Conservation (phyloP, 2,329 filamentous ascomycete genomes). For the Neonectria faginata region DNA sequence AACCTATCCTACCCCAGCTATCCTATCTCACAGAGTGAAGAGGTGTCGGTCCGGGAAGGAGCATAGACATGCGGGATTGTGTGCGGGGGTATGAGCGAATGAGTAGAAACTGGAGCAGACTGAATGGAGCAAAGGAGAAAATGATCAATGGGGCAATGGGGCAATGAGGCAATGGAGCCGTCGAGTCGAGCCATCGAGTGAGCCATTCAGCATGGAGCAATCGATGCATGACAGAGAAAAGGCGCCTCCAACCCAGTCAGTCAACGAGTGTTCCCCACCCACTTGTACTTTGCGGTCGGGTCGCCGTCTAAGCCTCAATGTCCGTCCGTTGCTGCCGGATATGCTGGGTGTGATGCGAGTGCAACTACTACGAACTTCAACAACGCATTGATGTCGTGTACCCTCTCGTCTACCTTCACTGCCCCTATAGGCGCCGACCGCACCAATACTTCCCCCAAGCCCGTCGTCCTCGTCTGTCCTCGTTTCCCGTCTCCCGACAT, state of each 20-base stretch:
- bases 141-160: neutral
- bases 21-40: neutral
- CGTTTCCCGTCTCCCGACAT: neutral
- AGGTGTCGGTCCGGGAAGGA: neutral
- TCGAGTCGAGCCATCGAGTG: too few species aligned
- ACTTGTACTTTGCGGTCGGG: conserved; percentile 3
- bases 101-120: neutral
- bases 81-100: conserved; percentile 12
- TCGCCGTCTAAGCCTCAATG: conserved; percentile 38
- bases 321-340: conserved; percentile 33
- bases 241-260: neutral
- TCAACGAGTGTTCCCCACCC: neutral
- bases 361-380: neutral
- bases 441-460: neutral
- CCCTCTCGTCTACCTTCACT: neutral
- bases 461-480: neutral
- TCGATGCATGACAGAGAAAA: conserved; percentile 8
- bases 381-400: neutral
- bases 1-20: neutral
- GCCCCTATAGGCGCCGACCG: neutral
- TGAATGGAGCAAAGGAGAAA: conserved; percentile 2
- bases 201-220: too few species aligned
- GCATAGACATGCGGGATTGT: neutral
- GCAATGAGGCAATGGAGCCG: conserved; percentile 21
- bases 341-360: conserved; percentile 38